Evolutionary conservation across 2,329 filamentous ascomycete genomes (phyloP).

Genomic region (Graphilbum ipis-grandicollis): DNA sequence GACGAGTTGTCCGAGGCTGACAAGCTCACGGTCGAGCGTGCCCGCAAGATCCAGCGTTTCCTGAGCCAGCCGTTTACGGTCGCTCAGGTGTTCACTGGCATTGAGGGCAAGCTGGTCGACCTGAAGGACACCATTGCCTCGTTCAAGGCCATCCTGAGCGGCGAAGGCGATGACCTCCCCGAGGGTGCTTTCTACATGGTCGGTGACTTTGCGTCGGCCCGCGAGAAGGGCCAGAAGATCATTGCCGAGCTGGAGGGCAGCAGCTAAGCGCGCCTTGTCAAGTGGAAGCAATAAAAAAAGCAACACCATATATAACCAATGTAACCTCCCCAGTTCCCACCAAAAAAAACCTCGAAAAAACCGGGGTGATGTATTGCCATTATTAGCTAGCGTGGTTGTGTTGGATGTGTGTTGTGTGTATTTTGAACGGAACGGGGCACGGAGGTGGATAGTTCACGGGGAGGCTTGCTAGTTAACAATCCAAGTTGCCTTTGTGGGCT

Average conservation of each 20-base stretch:
- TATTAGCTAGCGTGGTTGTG: neutral
- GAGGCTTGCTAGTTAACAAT: constrained; percentile 30
- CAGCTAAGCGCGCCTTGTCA: constrained; percentile 17
- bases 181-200: constrained; percentile 98
- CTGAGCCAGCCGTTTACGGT: constrained; percentile 97
- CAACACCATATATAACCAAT: neutral
- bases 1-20: constrained; percentile 98
- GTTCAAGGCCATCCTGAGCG: constrained; percentile 93
- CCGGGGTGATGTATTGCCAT: neutral
- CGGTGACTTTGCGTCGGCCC: constrained; percentile 83
- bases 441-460: constrained; percentile 16
- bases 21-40: constrained; percentile 99
- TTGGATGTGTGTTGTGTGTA: neutral
- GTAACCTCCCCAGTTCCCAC: too few relatives aligned
- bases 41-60: constrained; percentile 99
- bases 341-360: neutral
- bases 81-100: constrained; percentile 65
- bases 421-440: neutral
- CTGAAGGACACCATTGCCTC: constrained; percentile 95
- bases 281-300: constrained; percentile 5
- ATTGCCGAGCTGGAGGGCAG: constrained; percentile 72
- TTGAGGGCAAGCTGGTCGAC: constrained; percentile 93
- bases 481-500: constrained; percentile 41
- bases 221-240: constrained; percentile 99
- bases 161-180: constrained; percentile 89